Percentiles rank a stretch among this genome's conserved stretches.
These are phyloP conservation scores for Crithidia expoeki DNA, from an alignment of 208 protist genomes.

Conservation along the genomic window DNA sequence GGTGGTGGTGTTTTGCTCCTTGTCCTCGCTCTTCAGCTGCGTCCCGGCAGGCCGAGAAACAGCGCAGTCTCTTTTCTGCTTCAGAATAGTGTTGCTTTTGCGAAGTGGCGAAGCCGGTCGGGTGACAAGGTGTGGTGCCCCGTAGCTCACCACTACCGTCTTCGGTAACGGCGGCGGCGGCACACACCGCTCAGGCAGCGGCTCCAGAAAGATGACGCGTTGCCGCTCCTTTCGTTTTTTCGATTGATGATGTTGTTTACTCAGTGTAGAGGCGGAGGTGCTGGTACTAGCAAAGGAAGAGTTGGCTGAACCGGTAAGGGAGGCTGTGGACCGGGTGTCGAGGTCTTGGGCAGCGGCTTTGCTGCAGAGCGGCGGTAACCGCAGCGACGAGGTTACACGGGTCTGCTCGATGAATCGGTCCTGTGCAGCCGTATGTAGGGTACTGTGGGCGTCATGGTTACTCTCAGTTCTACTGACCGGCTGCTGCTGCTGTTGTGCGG, in stretches of 20 bases:
- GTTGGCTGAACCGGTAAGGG: not conserved
- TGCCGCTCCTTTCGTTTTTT: not conserved
- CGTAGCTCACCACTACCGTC: conserved; percentile 15
- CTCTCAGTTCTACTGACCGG: not conserved
- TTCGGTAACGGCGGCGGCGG: conserved; percentile 22
- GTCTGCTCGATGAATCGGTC: conserved; percentile 20
- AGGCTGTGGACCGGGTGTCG: not conserved
- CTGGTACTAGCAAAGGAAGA: not conserved
- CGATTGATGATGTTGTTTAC: not conserved
- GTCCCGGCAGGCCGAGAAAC: not conserved
- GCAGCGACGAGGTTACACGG: conserved; percentile 9
- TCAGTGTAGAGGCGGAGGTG: not conserved
- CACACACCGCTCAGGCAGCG: conserved; percentile 11
- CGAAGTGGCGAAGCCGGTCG: not conserved
- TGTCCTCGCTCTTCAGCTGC: not conserved
- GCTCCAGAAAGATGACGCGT: not conserved
- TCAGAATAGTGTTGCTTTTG: no score
- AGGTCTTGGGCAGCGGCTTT: not conserved
- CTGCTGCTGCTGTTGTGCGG: not conserved
- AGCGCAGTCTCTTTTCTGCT: not conserved
- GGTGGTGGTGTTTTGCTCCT: no score
- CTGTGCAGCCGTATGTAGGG: not conserved
- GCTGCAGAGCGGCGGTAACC: conserved; percentile 15
- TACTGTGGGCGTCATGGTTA: not conserved
- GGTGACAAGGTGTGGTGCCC: conserved; percentile 11